Evolutionary conservation across 345 rosid genomes (phyloP), one percentile per base, ranked within the genome.

Genomic region (Salix udensis): DNA sequence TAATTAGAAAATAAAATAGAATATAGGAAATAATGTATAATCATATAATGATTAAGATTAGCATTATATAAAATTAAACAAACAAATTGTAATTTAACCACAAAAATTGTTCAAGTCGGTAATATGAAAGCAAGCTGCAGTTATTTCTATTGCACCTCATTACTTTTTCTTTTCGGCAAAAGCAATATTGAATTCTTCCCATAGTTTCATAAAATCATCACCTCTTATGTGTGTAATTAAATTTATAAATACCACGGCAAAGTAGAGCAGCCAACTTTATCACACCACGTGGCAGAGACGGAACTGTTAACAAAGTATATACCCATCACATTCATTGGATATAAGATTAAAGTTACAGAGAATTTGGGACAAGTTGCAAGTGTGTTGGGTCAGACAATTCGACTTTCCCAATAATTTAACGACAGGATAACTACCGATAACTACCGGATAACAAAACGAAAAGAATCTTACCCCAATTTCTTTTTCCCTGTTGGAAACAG

Each of bases 401-500:
- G 4, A 53, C 48, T 44, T 7, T 69, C 8, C 9, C 21, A 64
- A 44, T 46, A 4, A 39, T 15, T 16, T 61, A 37, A 42, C 76
- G 69, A 64, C 58, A 64, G 46, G 68, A 74, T 30, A 44, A 65
- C 70, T 65, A 74, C 8, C 31, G 19, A 65, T 2, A 74, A 65
- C 42, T 28, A 74, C 68, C 6, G 1, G 34, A 69, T 14, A 31
- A 44, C 50, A 26, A 24, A 42, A 5, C 7, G 58, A 69, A 24
- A 11, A 42, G 24, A 67, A 21, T 53, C 23, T 6, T 19, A 1
- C 60, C 60, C n/a, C 0, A 2, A 7, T 53, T 19, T 52, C 7
- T 21, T 52, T 52, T 52, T 52, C 58, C 50, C 13, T 14, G 50
- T 44, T 44, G 16, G 50, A 44, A 44, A 13, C 50, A 13, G 16